Base-by-base conservation (phyloP, 2,329 filamentous ascomycete genomes). In the Cadophora luteo-olivacea region DNA sequence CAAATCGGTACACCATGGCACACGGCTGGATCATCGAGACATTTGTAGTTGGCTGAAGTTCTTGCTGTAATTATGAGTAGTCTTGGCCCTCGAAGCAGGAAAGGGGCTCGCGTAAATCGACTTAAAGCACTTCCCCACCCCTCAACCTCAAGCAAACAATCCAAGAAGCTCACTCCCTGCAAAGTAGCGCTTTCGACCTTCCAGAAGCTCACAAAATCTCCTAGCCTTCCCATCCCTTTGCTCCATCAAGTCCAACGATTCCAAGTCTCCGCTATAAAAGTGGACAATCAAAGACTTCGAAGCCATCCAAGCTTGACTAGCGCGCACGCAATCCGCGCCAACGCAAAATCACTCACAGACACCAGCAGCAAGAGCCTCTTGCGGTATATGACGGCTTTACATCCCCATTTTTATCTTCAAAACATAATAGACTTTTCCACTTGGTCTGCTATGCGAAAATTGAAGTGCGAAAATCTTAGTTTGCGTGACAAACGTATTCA, bases 271-370 rank as follows among this genome's bases (percentile, higher is more conserved):
- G 11, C 33, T 60, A 8, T 25, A 60, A 58, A 41, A 60, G 57
- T 60, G 57, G 57, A 60, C 11, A 41, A n/a, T n/a, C n/a, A n/a
- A n/a, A n/a, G n/a, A 11, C 7, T 29, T 29, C 3, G 14, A 58
- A 33, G n/a, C 55, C 16, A 60, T 60, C 57, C 36, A 60, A 19
- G 36, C 36, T 6, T 2, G 3, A 60, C 57, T 60, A 60, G 57
- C 36, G 57, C 57, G 57, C 57, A 60, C 57, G 57, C 57, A 36
- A 60, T 60, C 22, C 22, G 22, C 57, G 57, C 57, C 57, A 60
- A 29, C 14, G 57, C 57, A 41, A 29, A 22, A 22, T 45, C 57
- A 45, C 4, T 45, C 6, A 19, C 32, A 41, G 19, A 25, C 22
- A 25, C 36, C 57, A 60, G 19, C 33, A 41, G 24, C 33, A 41